Conservation (phyloP, 2,329 filamentous ascomycete species). For the Talaromyces sp. region DNA sequence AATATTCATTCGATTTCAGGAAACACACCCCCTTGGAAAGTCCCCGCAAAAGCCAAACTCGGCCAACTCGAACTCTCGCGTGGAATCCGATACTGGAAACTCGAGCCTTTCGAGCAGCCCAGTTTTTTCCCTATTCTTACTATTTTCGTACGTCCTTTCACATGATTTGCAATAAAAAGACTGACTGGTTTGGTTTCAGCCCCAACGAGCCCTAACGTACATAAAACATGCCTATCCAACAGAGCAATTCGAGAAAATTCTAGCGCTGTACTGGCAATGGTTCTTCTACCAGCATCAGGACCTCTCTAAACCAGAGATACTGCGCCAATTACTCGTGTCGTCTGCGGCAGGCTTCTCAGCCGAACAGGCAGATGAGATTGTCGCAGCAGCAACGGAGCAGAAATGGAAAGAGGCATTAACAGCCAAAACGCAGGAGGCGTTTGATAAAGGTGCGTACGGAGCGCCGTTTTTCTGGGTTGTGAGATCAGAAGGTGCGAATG, state of each 20-base stretch:
- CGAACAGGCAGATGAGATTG: constrained; percentile 47
- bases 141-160: constrained; percentile 41
- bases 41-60: constrained; percentile 63
- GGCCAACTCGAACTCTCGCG: constrained; percentile 46
- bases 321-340: constrained; percentile 40
- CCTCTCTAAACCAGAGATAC: constrained; percentile 54
- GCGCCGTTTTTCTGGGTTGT: constrained; percentile 70
- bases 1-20: constrained; percentile 48
- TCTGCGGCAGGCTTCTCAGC: constrained; percentile 41
- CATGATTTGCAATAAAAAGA: too few species aligned
- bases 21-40: constrained; percentile 69
- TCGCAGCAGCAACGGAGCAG: constrained; percentile 51
- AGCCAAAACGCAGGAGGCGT: constrained; percentile 55
- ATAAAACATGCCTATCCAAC: constrained; percentile 56
- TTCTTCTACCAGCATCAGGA: constrained; percentile 61
- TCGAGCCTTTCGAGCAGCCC: constrained; percentile 40
- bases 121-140: constrained; percentile 53
- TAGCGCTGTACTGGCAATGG: constrained; percentile 52
- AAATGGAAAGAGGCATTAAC: constrained; percentile 53
- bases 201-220: constrained; percentile 62
- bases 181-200: constrained; percentile 31
- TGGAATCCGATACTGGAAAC: constrained; percentile 49
- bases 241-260: constrained; percentile 49
- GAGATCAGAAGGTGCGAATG: constrained; percentile 33
- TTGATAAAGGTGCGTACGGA: constrained; percentile 67